Conservation (phyloP, 768 basidiomycete genomes). For the Pulveroboletus sp. region DNA sequence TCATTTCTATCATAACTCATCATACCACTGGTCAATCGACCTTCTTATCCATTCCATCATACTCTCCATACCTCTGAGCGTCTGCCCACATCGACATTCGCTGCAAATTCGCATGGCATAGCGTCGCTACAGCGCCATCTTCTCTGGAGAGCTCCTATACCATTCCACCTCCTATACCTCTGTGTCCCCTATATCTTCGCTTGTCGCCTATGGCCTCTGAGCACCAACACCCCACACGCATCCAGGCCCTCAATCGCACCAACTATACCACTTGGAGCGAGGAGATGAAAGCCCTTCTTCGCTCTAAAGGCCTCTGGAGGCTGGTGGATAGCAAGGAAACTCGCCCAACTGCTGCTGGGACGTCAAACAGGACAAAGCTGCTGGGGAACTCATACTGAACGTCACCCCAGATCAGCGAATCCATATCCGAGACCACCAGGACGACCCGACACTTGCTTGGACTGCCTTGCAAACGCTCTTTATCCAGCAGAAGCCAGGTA, state of each 20-base stretch:
- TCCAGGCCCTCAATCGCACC: background rate
- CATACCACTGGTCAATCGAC: too few relatives aligned
- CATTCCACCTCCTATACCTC: too few relatives aligned
- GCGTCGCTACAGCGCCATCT: too few relatives aligned
- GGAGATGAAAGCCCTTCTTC: conserved; percentile 3
- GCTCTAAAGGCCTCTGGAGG: conserved; percentile 2
- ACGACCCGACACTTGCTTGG: background rate
- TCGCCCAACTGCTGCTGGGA: background rate
- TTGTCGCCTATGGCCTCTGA: background rate
- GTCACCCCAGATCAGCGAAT: background rate
- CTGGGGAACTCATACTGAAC: conserved; percentile 2
- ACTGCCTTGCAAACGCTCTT: background rate
- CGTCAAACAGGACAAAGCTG: conserved; percentile 1
- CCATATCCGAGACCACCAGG: background rate
- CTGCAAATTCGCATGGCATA: too few relatives aligned
- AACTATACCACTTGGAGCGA: conserved; percentile 3
- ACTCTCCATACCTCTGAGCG: too few relatives aligned
- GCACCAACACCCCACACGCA: background rate
- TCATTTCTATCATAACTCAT: too few relatives aligned
- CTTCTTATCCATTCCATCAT: too few relatives aligned
- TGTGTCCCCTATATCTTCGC: too few relatives aligned
- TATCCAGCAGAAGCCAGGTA: conserved; percentile 4
- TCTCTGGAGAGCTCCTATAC: too few relatives aligned
- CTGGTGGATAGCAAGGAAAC: background rate
- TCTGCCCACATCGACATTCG: too few relatives aligned